These are phyloP conservation scores for Arthrobotrys entomopaga DNA, from an alignment of 2,329 filamentous ascomycete species.

Conservation along the genomic window DNA sequence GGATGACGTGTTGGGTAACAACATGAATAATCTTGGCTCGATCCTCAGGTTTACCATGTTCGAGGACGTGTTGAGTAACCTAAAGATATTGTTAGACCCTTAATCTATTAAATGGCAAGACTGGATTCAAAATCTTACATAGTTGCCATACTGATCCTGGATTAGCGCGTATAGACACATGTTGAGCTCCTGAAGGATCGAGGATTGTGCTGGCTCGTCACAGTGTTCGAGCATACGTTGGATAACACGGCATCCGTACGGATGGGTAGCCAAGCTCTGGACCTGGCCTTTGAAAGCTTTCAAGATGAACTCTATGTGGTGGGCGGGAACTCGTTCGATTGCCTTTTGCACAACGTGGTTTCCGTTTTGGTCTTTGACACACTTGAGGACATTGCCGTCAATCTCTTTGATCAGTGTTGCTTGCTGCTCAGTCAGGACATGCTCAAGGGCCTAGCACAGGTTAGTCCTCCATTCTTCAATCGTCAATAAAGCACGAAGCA, in stretches of 20 bases:
- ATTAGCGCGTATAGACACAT: slow-evolving; percentile 77
- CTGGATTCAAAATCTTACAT: slow-evolving; percentile 68
- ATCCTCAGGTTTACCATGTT: slow-evolving; percentile 78
- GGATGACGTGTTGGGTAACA: slow-evolving; percentile 76
- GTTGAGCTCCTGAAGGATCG: slow-evolving; percentile 82
- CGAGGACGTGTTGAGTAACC: slow-evolving; percentile 83
- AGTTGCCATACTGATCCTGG: slow-evolving; percentile 91
- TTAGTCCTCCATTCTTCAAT: neutral
- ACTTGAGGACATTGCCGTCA: slow-evolving; percentile 76
- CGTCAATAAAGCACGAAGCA: neutral
- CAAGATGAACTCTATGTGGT: slow-evolving; percentile 86
- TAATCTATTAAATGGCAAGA: neutral
- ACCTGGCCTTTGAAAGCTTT: slow-evolving; percentile 81
- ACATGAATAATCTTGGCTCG: slow-evolving; percentile 76
- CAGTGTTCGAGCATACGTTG: slow-evolving; percentile 90
- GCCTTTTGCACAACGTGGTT: slow-evolving; percentile 98
- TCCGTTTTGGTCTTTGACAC: slow-evolving; percentile 87
- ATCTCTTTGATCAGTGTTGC: slow-evolving; percentile 84
- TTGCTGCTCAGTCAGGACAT: slow-evolving; percentile 92
- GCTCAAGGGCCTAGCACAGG: slow-evolving; percentile 76
- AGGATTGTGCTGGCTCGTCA: slow-evolving; percentile 74
- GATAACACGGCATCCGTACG: slow-evolving; percentile 90
- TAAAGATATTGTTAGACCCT: slow-evolving; percentile 21
- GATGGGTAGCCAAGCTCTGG: slow-evolving; percentile 77
- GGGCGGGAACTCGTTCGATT: slow-evolving; percentile 79